Conservation (phyloP, 2,329 filamentous ascomycete species). For the Chrysoporthe austroafricana region DNA sequence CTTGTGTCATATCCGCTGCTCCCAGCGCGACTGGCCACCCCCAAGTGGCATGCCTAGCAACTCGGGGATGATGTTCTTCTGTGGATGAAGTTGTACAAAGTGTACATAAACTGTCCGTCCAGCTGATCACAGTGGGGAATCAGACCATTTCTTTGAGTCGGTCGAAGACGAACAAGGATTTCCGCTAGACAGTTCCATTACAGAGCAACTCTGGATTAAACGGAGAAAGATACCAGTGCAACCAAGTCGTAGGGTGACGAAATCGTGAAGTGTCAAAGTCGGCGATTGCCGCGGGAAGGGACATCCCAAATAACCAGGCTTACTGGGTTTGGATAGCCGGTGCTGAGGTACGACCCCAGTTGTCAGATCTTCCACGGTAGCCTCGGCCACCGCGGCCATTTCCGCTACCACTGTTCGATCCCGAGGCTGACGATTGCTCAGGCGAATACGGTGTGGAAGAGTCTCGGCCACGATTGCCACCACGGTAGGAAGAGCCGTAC, state of each 20-base stretch:
- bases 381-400: slow-evolving; percentile 43
- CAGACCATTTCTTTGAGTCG: slow-evolving; percentile 15
- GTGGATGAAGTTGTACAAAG: slow-evolving; percentile 22
- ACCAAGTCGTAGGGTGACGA: slow-evolving; percentile 1
- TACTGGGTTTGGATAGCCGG: slow-evolving; percentile 33
- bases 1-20: slow-evolving; percentile 20
- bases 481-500: slow-evolving; percentile 29
- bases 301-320: background rate
- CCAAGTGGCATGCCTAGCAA: slow-evolving; percentile 17
- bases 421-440: slow-evolving; percentile 33
- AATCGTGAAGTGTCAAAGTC: background rate
- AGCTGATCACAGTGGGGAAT: background rate
- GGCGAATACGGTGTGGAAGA: slow-evolving; percentile 36
- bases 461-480: slow-evolving; percentile 30
- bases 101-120: slow-evolving; percentile 25
- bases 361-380: slow-evolving; percentile 47
- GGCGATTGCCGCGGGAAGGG: background rate
- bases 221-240: slow-evolving; percentile 8
- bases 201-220: slow-evolving; percentile 18
- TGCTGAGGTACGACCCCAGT: slow-evolving; percentile 43
- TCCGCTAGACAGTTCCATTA: slow-evolving; percentile 17
- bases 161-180: slow-evolving; percentile 17
- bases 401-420: slow-evolving; percentile 14
- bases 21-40: slow-evolving; percentile 6
- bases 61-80: slow-evolving; percentile 12